Base-by-base conservation (phyloP, 106 monocot genomes). In the Gastrodia elata region DNA sequence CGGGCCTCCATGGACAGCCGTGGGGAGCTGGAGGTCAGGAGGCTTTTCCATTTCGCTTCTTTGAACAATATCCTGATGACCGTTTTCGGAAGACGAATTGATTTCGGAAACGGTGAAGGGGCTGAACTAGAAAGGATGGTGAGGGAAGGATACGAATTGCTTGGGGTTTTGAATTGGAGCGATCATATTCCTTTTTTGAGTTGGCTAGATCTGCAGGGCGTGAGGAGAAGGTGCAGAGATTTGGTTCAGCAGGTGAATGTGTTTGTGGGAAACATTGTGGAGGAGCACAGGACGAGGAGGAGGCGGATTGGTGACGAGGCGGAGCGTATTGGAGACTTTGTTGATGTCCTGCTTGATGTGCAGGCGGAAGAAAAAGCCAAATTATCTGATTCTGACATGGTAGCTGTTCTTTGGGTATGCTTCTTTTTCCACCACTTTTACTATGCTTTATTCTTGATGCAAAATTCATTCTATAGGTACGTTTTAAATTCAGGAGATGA, bases 131-230 rank as follows among this genome's bases (percentile, higher is more conserved):
- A 91, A 43, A 74, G 13, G 71, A 30, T 91, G 74, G 91, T 91
- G 69, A 78, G 56, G 18, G 91, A 87, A 30, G 87, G 91, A 70
- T 91, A 91, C 65, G 91, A 81, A 39, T 41, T 91, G 37, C 80
- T 91, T 1, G 83, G 82, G 18, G 68, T 59, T 41, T 91, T 87
- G 74, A 91, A 91, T 68, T 91, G 91, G 91, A 68, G 80, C 36
- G 91, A 91, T 30, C 87, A 91, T 68, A 34, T 83, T 7, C 91
- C 91, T 6, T 24, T 91, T 20, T 6, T 87, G 26, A 42, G 87
- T 1, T 81, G 84, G 87, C 9, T 91, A 37, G 91, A 91, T 48
- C 30, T 83, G 36, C 91, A 87, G 55, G 84, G 91, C 16, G 83
- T 91, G 25, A 84, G 87, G 70, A 80, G 79, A 57, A 84, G 91